Evolutionary conservation across 345 rosid genomes (phyloP).

Genomic region (Dimocarpus longan): DNA sequence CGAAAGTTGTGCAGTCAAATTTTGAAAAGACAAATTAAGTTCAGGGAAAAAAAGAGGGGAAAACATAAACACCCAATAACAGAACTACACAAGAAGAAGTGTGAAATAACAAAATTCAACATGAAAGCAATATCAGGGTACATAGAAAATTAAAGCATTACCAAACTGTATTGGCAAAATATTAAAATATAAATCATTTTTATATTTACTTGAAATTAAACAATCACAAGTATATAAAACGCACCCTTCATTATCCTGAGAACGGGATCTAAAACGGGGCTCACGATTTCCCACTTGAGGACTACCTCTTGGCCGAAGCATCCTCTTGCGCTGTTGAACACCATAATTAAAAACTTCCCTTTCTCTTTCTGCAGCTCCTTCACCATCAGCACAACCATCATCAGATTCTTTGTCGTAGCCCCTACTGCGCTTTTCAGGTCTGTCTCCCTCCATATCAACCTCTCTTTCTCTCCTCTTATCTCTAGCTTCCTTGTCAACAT

Average conservation of each 20-base stretch:
- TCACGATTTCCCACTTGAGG: slow-evolving; percentile 80
- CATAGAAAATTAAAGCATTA: background rate
- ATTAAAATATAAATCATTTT: slow-evolving; percentile 19
- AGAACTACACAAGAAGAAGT: background rate
- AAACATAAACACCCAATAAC: background rate
- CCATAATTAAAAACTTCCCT: slow-evolving; percentile 78
- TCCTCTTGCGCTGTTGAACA: slow-evolving; percentile 94
- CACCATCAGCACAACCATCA: slow-evolving; percentile 87
- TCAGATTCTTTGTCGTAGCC: slow-evolving; percentile 76
- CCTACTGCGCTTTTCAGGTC: slow-evolving; percentile 77
- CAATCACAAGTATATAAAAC: slow-evolving; percentile 30
- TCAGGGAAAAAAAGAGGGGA: too few species aligned
- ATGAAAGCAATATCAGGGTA: background rate
- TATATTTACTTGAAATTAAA: slow-evolving; percentile 26
- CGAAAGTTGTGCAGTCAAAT: background rate
- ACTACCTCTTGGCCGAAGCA: slow-evolving; percentile 94
- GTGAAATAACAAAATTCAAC: background rate
- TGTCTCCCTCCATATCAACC: slow-evolving; percentile 71
- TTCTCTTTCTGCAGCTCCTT: slow-evolving; percentile 78
- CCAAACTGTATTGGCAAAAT: background rate
- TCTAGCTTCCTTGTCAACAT: slow-evolving; percentile 67
- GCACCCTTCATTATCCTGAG: slow-evolving; percentile 91
- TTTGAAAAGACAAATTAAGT: background rate
- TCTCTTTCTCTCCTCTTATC: slow-evolving; percentile 92
- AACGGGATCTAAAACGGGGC: slow-evolving; percentile 57